Conservation (phyloP, 1,284 basidiomycete genomes). For the Trametes versicolor region DNA sequence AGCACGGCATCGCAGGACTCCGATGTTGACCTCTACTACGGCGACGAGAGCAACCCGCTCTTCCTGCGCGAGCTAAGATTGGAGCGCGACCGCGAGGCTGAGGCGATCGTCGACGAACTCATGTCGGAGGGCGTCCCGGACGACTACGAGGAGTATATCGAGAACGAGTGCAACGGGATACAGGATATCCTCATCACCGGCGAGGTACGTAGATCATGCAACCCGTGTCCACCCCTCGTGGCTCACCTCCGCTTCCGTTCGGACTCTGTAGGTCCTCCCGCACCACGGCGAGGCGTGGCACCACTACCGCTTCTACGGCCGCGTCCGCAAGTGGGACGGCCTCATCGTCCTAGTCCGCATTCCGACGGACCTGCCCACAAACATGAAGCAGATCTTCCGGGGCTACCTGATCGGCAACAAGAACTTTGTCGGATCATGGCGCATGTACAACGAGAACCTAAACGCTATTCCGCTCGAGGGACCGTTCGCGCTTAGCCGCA, state of each 20-base stretch:
- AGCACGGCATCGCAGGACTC: constrained; percentile 31
- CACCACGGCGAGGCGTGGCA: constrained; percentile 69
- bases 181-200: constrained; percentile 69
- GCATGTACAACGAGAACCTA: constrained; percentile 53
- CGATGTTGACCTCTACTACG: constrained; percentile 20
- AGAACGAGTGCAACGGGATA: constrained; percentile 57
- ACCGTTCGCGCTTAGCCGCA: constrained; percentile 52
- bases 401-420: constrained; percentile 72
- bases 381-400: constrained; percentile 65
- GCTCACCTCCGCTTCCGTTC: constrained; percentile 3
- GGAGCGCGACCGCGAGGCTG: constrained; percentile 35
- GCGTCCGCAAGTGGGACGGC: constrained; percentile 74
- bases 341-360: constrained; percentile 69
- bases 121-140: constrained; percentile 38
- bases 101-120: constrained; percentile 44
- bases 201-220: constrained; percentile 46
- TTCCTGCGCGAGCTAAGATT: constrained; percentile 25
- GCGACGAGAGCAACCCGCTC: constrained; percentile 25
- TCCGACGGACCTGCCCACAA: constrained; percentile 45
- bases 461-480: constrained; percentile 58
- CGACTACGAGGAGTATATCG: constrained; percentile 35
- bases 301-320: constrained; percentile 67
- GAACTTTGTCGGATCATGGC: constrained; percentile 78
- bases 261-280: constrained; percentile 56
- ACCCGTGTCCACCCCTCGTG: neutral